Evolutionary conservation across 306 rosid species (phyloP), one percentile per base, ranked within the genome.

Genomic region (Potentilla sterilis): DNA sequence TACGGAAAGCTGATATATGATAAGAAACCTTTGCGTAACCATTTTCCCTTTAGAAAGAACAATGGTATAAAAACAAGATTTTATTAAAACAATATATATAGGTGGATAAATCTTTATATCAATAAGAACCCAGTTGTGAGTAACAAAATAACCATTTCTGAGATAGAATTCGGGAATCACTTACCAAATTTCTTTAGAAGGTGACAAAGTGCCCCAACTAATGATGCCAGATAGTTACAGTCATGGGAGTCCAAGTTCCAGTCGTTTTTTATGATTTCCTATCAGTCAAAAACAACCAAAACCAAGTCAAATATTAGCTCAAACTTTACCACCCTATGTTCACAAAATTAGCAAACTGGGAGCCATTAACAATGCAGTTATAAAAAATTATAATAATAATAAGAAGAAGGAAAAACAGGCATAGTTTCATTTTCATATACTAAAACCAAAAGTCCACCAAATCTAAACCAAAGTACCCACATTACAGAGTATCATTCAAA

Each of bases 141-240:
- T 38, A 55, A 49, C 44, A 70, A 69, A 59, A 48, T 47, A 18
- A 58, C 11, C 64, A 75, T 21, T 70, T 71, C 63, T 28, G 71
- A 63, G 34, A 57, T 22, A 44, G 70, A 65, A 65, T 67, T 75
- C 47, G 6, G 28, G 14, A 80, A 34, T 28, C 72, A 80, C 89
- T 78, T 77, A 83, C 98, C 93, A 64, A 78, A 80, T 81, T 85
- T 88, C 81, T 89, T 89, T 18, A 93, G 65, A 66, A 93, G 92
- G 82, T 91, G 90, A 78, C 97, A 89, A 75, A 84, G 87, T 18
- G 96, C 92, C 19, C 85, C 85, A 22, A 83, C 82, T 75, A 88
- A 67, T 10, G 96, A 89, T 51, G 81, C 75, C 72, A 88, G 73
- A 74, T 85, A 74, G 57, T 67, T 80, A 54, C 81, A 75, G 76